Evolutionary conservation across 805 yeast genomes (phyloP), one percentile per base, ranked within the genome.

Genomic region (Yarrowia keelungensis): DNA sequence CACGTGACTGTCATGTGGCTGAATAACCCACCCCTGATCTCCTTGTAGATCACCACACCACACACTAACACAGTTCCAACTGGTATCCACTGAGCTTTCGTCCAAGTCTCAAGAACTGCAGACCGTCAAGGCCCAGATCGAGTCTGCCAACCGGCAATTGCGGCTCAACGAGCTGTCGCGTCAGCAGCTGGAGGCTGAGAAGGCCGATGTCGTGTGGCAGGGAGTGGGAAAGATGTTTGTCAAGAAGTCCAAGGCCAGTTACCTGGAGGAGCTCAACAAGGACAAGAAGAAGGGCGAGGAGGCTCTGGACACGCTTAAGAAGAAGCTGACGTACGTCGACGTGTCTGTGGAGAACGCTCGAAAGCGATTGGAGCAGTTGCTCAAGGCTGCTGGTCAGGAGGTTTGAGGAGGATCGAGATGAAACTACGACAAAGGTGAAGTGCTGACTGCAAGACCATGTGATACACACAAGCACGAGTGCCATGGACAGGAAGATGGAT

Each of bases 271-370:
- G 65, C 77, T 91, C 42, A 75, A 80, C 26, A 75, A 78, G 26
- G 91, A 90, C 72, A 85, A 85, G 71, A 77, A 78, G 50, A 84
- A 81, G 15, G 82, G 86, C 70, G 76, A 82, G 67, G 96, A 89
- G 16, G 86, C 87, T 71, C 78, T 86, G 71, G 83, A 82, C 70
- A 86, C 86, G 46, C 80, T 92, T 71, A 78, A 80, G 68, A 90
- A 89, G 74, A 93, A 91, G 80, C 83, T 87, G 76, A 79, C 83
- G 53, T 92, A 92, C 77, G 81, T 90, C 71, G 87, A 88, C 69
- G 89, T 92, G 1, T 89, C 97, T 5, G 83, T 90, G 70, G 89
- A 89, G 71, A 92, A 89, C 72, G 88, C 94, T 2, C 80, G 86
- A 36, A 86, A 86, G 58, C 85, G 85, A 73, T 83, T 91, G 84